Base-by-base conservation (phyloP, 2,329 filamentous ascomycete genomes). In the Fusarium sp. region DNA sequence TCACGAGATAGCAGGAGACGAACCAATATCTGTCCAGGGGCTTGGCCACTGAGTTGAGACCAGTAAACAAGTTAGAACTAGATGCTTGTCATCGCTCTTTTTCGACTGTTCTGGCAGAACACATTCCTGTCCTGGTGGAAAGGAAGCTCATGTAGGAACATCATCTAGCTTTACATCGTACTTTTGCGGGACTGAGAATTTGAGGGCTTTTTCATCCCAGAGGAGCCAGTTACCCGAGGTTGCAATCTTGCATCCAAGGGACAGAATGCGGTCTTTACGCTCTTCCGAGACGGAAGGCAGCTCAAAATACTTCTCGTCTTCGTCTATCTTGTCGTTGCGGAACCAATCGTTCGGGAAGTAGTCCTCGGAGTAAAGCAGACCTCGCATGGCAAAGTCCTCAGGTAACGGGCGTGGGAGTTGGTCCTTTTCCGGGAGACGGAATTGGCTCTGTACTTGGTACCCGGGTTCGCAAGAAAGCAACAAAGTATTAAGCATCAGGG, bases 261-360 rank as follows among this genome's bases (percentile, higher is more conserved):
- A 90, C 0, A 92, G 74, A 0, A 90, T 85, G 1, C 90, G 82
- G 53, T 88, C 86, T 33, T 84, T 84, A 8, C 90, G 81, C n/a
- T 86, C 80, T 18, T 84, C 83, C 0, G 81, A 82, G 75, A 90
- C 89, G 0, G 87, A 90, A 0, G 88, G 79, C 0, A 86, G 77
- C 71, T 92, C 90, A 44, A 92, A 85, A 18, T 85, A 85, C 41
- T 89, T 86, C 63, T 92, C 90, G 13, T 91, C 88, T n/a, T 92
- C 90, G 26, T 92, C 89, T 8, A 89, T 83, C 60, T 85, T 84
- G 3, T 85, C 83, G 11, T 84, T 82, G 0, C 75, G 69, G 72
- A 92, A 92, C 86, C 87, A 92, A 1, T 82, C 79, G 0, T 77
- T 57, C 0, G 89, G 89, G 54, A 87, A 89, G 57, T 90, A 90